Percentiles rank a stretch among this genome's conserved stretches.
Evolutionary conservation across 352 stramenopile genomes (phyloP).

Genomic region (Phytophthora fragariae): DNA sequence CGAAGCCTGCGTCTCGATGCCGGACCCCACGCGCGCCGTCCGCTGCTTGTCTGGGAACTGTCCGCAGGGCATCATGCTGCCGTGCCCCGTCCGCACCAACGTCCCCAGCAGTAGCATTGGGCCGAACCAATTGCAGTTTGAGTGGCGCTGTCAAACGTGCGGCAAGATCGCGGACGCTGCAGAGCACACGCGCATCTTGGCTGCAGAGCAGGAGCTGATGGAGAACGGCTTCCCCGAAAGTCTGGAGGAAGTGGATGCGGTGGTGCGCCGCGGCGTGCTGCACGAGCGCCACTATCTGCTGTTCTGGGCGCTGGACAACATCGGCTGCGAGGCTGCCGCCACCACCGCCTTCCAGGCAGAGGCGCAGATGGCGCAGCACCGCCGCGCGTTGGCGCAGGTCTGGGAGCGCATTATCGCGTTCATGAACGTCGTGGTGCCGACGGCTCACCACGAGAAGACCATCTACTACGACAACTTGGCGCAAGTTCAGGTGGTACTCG

Average conservation of each 20-base stretch:
- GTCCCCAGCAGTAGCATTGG: constrained; percentile 34
- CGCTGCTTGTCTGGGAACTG: constrained; percentile 50
- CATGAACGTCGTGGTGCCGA: constrained; percentile 78
- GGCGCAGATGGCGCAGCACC: constrained; percentile 33
- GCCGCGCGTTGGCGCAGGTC: constrained; percentile 52
- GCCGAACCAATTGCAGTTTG: constrained; percentile 56
- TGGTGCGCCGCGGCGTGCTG: constrained; percentile 57
- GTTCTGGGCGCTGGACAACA: constrained; percentile 79
- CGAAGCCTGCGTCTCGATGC: constrained; percentile 53
- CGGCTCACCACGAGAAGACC: constrained; percentile 79
- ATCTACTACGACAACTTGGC: constrained; percentile 90
- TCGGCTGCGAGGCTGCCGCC: constrained; percentile 66
- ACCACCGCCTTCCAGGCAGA: constrained; percentile 47
- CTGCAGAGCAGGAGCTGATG: constrained; percentile 58
- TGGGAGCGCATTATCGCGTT: constrained; percentile 72
- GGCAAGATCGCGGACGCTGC: constrained; percentile 39
- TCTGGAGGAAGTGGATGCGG: constrained; percentile 60
- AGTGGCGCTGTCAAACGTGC: constrained; percentile 66
- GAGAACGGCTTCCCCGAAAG: constrained; percentile 71
- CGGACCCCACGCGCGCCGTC: constrained; percentile 67
- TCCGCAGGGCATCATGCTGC: constrained; percentile 53
- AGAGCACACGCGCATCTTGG: constrained; percentile 48
- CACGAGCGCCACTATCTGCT: constrained; percentile 78
- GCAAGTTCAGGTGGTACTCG: constrained; percentile 72
- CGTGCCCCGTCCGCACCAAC: constrained; percentile 40